Percentiles rank a stretch among this genome's conserved stretches.
phyloP scores from a whole-genome alignment of 1,284 basidiomycete genomes.

The Takashimella tepidaria region DNA sequence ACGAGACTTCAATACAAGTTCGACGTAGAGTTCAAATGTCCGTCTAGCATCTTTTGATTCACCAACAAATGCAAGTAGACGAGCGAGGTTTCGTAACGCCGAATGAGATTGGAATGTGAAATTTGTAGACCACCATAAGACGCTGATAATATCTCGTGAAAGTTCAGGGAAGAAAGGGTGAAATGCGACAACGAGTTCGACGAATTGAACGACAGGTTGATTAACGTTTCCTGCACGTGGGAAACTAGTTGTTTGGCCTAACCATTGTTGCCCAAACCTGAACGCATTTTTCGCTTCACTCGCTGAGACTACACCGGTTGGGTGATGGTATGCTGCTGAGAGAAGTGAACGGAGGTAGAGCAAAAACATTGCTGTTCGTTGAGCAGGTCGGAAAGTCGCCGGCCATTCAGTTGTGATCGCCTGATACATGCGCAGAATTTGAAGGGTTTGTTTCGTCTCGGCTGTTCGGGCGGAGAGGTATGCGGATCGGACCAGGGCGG shows the following conservation, averaged over 20 bases:
- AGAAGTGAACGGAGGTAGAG: slow-evolving; percentile 69
- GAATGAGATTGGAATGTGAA: slow-evolving; percentile 86
- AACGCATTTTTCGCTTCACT: slow-evolving; percentile 59
- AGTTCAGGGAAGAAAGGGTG: slow-evolving; percentile 58
- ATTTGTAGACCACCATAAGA: slow-evolving; percentile 85
- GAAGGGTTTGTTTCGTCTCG: slow-evolving; percentile 41
- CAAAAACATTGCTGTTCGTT: slow-evolving; percentile 63
- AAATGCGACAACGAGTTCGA: slow-evolving; percentile 70
- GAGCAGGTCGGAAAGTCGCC: slow-evolving; percentile 62
- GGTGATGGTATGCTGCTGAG: slow-evolving; percentile 13
- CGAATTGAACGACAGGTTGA: slow-evolving; percentile 71
- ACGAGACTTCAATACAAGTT: slow-evolving; percentile 71
- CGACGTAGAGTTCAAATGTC: slow-evolving; percentile 73
- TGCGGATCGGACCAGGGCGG: slow-evolving; percentile 39
- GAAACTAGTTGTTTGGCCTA: slow-evolving; percentile 66
- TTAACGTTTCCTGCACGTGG: slow-evolving; percentile 81
- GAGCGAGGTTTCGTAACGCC: slow-evolving; percentile 74
- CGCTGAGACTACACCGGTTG: not conserved
- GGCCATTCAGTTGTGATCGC: slow-evolving; percentile 64
- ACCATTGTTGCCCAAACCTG: slow-evolving; percentile 62
- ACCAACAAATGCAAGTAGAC: slow-evolving; percentile 61
- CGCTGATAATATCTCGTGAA: slow-evolving; percentile 48
- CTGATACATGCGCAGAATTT: slow-evolving; percentile 62
- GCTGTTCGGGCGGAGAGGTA: slow-evolving; percentile 46
- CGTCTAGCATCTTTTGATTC: slow-evolving; percentile 65